Percentiles rank a stretch among this genome's conserved stretches.
Evolutionary conservation across 208 protist species (phyloP).

Genomic region (Tritrichomonas musculus): DNA sequence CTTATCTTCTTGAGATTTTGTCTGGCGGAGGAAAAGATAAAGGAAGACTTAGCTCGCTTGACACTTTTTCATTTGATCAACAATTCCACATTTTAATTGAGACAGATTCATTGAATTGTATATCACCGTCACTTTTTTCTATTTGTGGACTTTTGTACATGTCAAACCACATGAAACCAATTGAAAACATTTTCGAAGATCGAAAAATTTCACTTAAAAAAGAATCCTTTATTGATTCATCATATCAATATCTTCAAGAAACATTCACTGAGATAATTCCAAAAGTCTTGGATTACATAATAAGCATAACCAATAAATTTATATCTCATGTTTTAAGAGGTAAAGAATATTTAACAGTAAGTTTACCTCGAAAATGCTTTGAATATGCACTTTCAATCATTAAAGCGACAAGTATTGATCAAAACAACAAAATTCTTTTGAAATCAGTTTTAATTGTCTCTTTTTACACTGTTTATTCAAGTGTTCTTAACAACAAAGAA

Average conservation of each 20-base stretch:
- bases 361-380: background rate
- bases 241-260: background rate
- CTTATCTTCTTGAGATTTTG: background rate
- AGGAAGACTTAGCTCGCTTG: background rate
- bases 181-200: background rate
- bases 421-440: background rate
- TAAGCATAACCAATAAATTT: background rate
- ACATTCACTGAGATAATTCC: background rate
- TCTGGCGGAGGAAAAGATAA: background rate
- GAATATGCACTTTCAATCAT: background rate
- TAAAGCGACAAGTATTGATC: too few relatives aligned
- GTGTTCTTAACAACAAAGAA: background rate
- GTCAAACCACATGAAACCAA: background rate
- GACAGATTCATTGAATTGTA: background rate
- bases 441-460: background rate
- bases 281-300: background rate
- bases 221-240: too few relatives aligned
- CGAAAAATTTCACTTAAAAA: background rate
- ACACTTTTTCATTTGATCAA: background rate
- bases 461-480: background rate
- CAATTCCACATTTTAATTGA: conserved; percentile 10
- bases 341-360: background rate
- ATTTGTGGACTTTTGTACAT: background rate
- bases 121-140: background rate
- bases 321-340: background rate